A percentile compares a stretch with the other conserved stretches of the same genome.
These are phyloP conservation scores for Ustilago nuda DNA, from an alignment of 1,284 basidiomycete genomes.

Conservation along the genomic window DNA sequence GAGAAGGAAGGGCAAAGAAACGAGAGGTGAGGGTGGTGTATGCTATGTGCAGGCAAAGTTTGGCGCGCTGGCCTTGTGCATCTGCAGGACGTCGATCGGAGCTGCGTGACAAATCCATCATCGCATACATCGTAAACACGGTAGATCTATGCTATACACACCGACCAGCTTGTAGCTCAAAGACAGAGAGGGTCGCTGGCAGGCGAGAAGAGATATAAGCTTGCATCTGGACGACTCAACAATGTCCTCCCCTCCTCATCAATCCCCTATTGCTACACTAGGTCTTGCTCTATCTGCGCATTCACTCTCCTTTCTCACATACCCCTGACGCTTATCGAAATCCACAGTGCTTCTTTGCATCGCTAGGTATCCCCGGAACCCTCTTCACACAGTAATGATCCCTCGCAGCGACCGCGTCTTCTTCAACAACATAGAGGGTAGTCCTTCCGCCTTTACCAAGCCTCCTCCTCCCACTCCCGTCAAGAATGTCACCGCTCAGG, in stretches of 20 bases:
- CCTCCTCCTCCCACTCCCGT: not conserved
- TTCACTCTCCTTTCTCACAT: not conserved
- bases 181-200: not conserved
- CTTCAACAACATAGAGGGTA: slow-evolving; percentile 18
- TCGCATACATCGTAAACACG: slow-evolving; percentile 24
- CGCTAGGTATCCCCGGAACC: not conserved
- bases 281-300: slow-evolving; percentile 10
- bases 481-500: not conserved
- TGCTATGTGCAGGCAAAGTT: slow-evolving; percentile 49
- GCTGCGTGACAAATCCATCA: slow-evolving; percentile 19
- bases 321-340: not conserved
- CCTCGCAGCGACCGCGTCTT: slow-evolving; percentile 28
- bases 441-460: slow-evolving; percentile 10
- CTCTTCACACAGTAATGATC: slow-evolving; percentile 16
- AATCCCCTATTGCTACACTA: slow-evolving; percentile 4
- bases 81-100: slow-evolving; percentile 32
- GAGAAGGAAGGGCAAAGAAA: not conserved
- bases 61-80: slow-evolving; percentile 3
- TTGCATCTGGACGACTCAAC: not conserved
- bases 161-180: not conserved
- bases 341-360: not conserved
- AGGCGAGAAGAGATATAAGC: slow-evolving; percentile 19
- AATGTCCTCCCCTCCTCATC: not conserved
- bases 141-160: slow-evolving; percentile 7
- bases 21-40: slow-evolving; percentile 15